Conservation (phyloP, 345 rosid species). For the Eutrema yunnanense region DNA sequence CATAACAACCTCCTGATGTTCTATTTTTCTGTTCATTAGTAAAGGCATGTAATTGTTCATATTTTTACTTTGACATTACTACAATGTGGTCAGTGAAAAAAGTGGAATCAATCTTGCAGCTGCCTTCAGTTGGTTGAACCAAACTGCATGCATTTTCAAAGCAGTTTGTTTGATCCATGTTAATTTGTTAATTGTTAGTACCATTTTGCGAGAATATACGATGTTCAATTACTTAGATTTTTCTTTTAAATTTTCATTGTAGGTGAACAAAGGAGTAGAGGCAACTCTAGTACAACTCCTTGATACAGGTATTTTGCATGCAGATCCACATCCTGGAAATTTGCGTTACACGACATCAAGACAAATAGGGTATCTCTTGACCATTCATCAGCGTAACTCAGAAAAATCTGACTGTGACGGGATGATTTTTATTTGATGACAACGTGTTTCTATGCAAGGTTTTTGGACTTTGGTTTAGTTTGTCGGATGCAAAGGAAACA, state of each 20-base stretch:
- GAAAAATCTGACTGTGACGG: slow-evolving; percentile 12
- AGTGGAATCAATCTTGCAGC: not conserved
- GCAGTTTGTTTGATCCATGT: not conserved
- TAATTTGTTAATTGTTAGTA: not conserved
- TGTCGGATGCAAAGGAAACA: slow-evolving; percentile 93
- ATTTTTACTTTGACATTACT: not conserved
- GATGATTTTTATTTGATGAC: slow-evolving; percentile 3
- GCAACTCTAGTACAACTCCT: slow-evolving; percentile 92
- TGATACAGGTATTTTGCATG: slow-evolving; percentile 93
- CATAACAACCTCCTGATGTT: not conserved
- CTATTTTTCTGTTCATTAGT: not conserved
- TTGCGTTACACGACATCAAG: slow-evolving; percentile 75
- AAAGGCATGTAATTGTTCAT: not conserved
- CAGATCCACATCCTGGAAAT: slow-evolving; percentile 98
- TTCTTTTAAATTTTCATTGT: slow-evolving; percentile 7
- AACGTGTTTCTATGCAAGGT: slow-evolving; percentile 41
- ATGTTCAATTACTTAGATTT: slow-evolving; percentile 13
- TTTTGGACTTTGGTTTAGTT: slow-evolving; percentile 91
- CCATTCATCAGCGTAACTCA: not conserved
- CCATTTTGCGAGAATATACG: not conserved
- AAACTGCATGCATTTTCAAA: not conserved
- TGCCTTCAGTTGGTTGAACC: slow-evolving; percentile 6
- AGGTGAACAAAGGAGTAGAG: slow-evolving; percentile 93
- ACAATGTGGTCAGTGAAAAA: not conserved
- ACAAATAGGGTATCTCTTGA: slow-evolving; percentile 65